Base-by-base conservation (phyloP, 129 eudicot genomes). In the Ambrosia trifida region DNA sequence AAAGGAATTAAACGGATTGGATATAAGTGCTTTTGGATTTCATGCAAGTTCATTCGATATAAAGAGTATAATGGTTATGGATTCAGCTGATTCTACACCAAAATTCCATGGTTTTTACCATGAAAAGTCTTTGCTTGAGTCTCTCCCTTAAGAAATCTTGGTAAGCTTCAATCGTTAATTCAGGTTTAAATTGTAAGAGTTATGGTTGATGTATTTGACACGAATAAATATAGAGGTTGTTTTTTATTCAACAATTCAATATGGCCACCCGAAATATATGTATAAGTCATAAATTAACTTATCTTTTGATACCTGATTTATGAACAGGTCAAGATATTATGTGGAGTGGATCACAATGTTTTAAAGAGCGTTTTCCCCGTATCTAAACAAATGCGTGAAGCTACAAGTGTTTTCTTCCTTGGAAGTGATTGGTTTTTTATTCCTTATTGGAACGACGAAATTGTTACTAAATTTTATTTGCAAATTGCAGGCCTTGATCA, bases 321-420 rank as follows among this genome's bases (percentile, higher is more conserved):
- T 49, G 64, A 64, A 60, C 83, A 86, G 92, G 73, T 86, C 63
- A 86, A 76, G 77, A 84, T 84, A 59, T 24, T 86, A 2, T 86
- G 86, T 73, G 86, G 92, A 51, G 92, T 84, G 13, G 86, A 86
- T 53, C 92, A 83, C 51, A 83, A 72, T 50, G 89, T 83, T 80
- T 72, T 86, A 45, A 83, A 83, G 83, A 85, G 70, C 38, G 79
- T 84, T 35, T 66, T 78, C 41, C 62, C 50, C 47, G 88, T 86
- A 63, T 86, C 92, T 2, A 86, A 81, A 79, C 17, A 79, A 7
- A 58, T 84, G 1, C 78, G 80, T 56, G 85, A 86, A 60, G 92
- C 86, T 41, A 86, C 84, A 78, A 86, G 85, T 73, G 46, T 70
- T 61, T 66, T 33, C 16, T 2, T 14, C 18, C 11, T 9, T 14